Conservation (phyloP, 2,329 filamentous ascomycete genomes). For the Xylariaceae sp. region DNA sequence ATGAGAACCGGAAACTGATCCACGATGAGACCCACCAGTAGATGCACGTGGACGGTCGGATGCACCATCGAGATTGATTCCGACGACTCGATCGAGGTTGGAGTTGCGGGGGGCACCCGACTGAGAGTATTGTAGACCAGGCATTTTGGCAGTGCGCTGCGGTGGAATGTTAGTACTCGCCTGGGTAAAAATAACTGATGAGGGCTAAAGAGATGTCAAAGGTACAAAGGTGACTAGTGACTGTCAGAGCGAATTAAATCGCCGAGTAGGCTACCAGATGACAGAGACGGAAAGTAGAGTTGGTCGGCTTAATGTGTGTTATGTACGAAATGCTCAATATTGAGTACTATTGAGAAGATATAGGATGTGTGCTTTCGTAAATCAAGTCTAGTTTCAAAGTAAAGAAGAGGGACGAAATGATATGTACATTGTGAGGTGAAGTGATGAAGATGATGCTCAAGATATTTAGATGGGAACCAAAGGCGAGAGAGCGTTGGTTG, state of each 20-base stretch:
- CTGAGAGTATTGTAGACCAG: not conserved
- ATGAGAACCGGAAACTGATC: slow-evolving; percentile 9
- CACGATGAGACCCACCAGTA: slow-evolving; percentile 8
- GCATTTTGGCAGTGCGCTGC: slow-evolving; percentile 12
- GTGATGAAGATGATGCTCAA: not conserved
- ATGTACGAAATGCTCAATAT: too few species aligned
- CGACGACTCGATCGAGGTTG: slow-evolving; percentile 19
- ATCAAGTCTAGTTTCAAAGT: too few species aligned
- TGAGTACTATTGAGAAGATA: too few species aligned
- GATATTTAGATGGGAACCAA: not conserved
- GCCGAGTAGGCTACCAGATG: too few species aligned
- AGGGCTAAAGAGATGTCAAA: too few species aligned
- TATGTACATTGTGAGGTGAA: not conserved
- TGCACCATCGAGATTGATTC: slow-evolving; percentile 31
- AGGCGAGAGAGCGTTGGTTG: not conserved
- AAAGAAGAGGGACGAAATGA: not conserved
- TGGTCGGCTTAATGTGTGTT: too few species aligned
- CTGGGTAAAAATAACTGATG: not conserved
- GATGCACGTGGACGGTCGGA: slow-evolving; percentile 27
- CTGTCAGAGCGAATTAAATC: too few species aligned
- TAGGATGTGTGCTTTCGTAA: too few species aligned
- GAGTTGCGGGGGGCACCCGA: slow-evolving; percentile 9
- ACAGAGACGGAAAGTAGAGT: too few species aligned
- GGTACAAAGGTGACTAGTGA: too few species aligned
- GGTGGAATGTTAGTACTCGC: not conserved